Base-by-base conservation (phyloP, 768 basidiomycete species). In the Trametes meyenii region DNA sequence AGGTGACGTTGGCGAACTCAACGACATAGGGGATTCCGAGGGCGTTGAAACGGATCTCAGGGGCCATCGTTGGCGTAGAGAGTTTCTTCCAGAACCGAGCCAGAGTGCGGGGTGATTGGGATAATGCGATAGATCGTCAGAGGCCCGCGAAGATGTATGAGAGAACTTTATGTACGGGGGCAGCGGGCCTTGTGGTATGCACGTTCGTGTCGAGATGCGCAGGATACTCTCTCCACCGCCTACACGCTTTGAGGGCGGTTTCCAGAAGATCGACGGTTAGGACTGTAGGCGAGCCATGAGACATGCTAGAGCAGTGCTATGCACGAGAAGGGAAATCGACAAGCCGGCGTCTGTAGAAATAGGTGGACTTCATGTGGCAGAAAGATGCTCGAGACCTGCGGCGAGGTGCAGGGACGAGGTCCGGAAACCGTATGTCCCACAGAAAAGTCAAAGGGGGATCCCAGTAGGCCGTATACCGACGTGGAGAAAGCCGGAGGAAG, bases 11-110 rank as follows among this genome's bases (percentile, higher is more conserved):
- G 53, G 72, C 70, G 60, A 75, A 76, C 55, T 75, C 75, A 58
- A 72, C 72, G 61, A 75, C 55, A 63, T 73, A 75, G 17, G 74
- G 75, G 59, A 76, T 68, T 55, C 75, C 75, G 57, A 67, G 67
- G 16, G 71, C 61, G 50, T 70, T 74, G 65, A 74, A 73, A 61
- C 66, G 71, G 67, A 74, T 58, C 55, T 74, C 68, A 17, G 66
- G 64, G 52, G 69, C 68, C 66, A 71, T 70, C 19, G 48, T 43
- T 19, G 39, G 50, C 23, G 62, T 21, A 50, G 36, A 40, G 26
- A 14, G 48, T 24, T n/a, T 63, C 51, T 63, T 35, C 56, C 68
- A 67, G 66, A 66, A 51, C 68, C 64, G 50, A 66, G 64, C 65
- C 63, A 64, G 54, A 23, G 36, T 44, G 12, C 10, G 29, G 36